phyloP scores from a whole-genome alignment of 2,329 filamentous ascomycete species.

The Fusarium subglutinans region DNA sequence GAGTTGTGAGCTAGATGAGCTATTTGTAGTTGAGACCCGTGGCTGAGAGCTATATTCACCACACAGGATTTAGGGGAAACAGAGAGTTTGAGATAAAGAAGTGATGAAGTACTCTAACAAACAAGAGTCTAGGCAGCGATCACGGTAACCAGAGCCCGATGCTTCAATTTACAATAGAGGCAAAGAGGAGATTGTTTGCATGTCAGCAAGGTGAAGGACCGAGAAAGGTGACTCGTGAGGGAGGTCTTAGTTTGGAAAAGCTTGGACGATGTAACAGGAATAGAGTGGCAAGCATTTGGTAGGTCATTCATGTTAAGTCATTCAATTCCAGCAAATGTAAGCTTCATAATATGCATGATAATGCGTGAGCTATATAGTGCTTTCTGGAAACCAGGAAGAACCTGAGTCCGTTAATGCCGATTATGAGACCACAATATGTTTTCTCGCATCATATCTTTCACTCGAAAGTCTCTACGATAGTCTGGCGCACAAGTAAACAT shows the following conservation, averaged over 20 bases:
- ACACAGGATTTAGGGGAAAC: rapidly evolving
- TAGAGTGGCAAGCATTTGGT: rapidly evolving
- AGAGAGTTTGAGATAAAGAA: background rate
- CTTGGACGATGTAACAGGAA: background rate
- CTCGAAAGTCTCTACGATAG: background rate
- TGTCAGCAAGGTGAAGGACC: background rate
- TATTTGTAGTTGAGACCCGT: background rate
- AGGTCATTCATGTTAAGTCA: rapidly evolving
- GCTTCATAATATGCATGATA: rapidly evolving
- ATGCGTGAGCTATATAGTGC: background rate
- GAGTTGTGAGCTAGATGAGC: background rate
- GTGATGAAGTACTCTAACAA: too few relatives aligned
- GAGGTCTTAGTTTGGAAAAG: background rate
- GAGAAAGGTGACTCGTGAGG: background rate
- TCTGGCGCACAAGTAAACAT: rapidly evolving
- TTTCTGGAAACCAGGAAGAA: rapidly evolving
- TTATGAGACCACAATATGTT: background rate
- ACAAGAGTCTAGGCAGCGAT: rapidly evolving
- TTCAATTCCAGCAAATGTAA: rapidly evolving
- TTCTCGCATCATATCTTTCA: background rate
- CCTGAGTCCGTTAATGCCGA: rapidly evolving
- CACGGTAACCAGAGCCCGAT: rapidly evolving
- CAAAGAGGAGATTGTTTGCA: background rate
- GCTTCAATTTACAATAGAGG: background rate
- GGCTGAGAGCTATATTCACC: background rate